Base-by-base conservation (phyloP, 805 yeast genomes). In the Cyberlindnera nakhonratchasimensis region DNA sequence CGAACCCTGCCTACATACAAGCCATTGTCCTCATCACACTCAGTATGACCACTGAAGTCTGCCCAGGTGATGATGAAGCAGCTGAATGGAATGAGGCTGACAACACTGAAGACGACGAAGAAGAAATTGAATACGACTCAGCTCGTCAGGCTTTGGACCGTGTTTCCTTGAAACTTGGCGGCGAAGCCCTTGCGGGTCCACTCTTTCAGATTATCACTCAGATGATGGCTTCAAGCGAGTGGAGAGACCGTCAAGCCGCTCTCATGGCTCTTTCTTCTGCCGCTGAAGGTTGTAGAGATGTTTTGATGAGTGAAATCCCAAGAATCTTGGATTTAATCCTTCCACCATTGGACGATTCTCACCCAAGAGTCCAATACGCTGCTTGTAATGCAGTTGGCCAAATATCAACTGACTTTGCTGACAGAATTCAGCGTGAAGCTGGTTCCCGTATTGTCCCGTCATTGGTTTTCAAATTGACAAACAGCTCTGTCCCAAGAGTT, bases 181-280 rank as follows among this genome's bases (percentile, higher is more conserved):
- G 97, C 35, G 82, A 80, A 57, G 74, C 82, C 13, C 71, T 93
- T 47, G 95, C 95, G 11, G 83, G 81, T 16, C 95, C 96, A 14
- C 70, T 93, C 43, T 93, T 93, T 69, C 86, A 84, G 59, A 84
- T 78, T 61, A 71, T 93, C 45, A 96, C 96, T 16, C 79, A 77
- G 43, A 86, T 93, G 96, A 65, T 87, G 17, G 69, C 69, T 42
- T 82, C 95, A 2, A 60, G 69, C 24, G 76, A 79, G 47, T 93
- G 99, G 99, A 82, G 95, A 62, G 95, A 89, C 62, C 82, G 96
- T 48, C 96, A 90, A 62, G 99, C 96, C 19, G 96, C 97, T 2
- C 68, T 93, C 42, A 93, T 93, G 98, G 97, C 97, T 0, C 69
- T 93, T 21, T 89, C 97, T 0, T 82, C 96, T 5, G 96, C 96